Evolutionary conservation across 2,329 filamentous ascomycete genomes (phyloP).

Genomic region (Penicillium palitans): DNA sequence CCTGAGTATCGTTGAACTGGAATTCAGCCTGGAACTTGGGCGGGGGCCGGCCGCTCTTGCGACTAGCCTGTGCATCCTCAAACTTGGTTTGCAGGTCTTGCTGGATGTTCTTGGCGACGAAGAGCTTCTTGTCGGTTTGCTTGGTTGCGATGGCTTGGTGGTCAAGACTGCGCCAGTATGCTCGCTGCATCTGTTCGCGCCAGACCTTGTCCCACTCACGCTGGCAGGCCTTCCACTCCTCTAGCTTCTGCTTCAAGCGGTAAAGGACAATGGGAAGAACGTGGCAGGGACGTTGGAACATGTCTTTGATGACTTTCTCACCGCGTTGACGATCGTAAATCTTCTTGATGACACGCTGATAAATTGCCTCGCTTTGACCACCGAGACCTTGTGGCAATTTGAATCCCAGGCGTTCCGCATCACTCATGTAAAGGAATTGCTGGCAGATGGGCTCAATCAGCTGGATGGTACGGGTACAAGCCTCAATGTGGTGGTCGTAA

Average conservation of each 20-base stretch:
- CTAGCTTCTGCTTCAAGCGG: conserved; percentile 90
- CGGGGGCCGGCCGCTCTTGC: conserved; percentile 60
- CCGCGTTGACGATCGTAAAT: conserved; percentile 86
- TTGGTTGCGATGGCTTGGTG: conserved; percentile 93
- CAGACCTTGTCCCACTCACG: conserved; percentile 99
- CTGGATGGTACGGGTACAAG: conserved; percentile 91
- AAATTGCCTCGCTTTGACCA: conserved; percentile 93
- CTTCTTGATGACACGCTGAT: conserved; percentile 96
- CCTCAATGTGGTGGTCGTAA: conserved; percentile 98
- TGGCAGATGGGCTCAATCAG: conserved; percentile 92
- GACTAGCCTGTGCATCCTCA: conserved; percentile 79
- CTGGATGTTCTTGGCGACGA: conserved; percentile 85
- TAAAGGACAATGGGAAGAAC: conserved; percentile 87
- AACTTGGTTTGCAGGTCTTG: conserved; percentile 89
- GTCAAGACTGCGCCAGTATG: conserved; percentile 94
- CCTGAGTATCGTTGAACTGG: conserved; percentile 69
- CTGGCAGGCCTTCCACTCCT: conserved; percentile 96
- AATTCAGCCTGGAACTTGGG: conserved; percentile 74
- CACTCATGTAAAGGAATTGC: conserved; percentile 77
- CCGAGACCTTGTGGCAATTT: conserved; percentile 79
- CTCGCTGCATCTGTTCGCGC: conserved; percentile 90
- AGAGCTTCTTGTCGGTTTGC: conserved; percentile 83
- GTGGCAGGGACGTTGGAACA: conserved; percentile 79
- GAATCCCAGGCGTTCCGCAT: conserved; percentile 71
- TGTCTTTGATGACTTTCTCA: conserved; percentile 78